Evolutionary conservation across 2,329 filamentous ascomycete species (phyloP), one percentile per base, ranked within the genome.

Genomic region (Clonostachys rhizophaga): DNA sequence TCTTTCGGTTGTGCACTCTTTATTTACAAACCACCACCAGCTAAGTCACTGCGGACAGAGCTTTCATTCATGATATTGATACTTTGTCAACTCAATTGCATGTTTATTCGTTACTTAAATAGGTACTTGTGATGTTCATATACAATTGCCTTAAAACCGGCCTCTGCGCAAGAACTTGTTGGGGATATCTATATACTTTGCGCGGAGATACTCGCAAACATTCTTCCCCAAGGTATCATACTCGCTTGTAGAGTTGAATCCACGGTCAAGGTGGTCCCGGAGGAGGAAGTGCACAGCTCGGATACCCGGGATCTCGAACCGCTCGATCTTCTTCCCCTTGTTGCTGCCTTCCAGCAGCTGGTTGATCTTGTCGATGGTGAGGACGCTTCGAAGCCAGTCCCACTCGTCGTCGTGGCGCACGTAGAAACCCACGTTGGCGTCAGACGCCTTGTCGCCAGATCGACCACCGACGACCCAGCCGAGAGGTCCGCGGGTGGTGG

Each of bases 201-300:
- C 63, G 43, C 69, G 55, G 41, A 74, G 49, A 50, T 70, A 73
- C 60, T 73, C 70, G 44, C 59, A 63, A 34, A 64, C 52, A 49
- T 71, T 70, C 65, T 74, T 75, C 1, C 68, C 70, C 44, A 73
- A 52, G 5, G 64, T 67, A 50, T 73, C 70, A 50, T 70, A 69
- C 11, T 59, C 63, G n/a, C 53, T 59, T 45, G 61, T 66, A 34
- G 65, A 60, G 49, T 68, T 62, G 54, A 64, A 69, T 2, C 67
- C 66, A 5, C 65, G 54, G 52, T 69, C 67, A 10, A 71, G 56
- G 53, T 71, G 68, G 49, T 71, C 68, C 47, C 70, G 63, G 17
- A 73, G 48, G 42, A 72, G 50, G 47, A 65, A 66, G 45, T 66
- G 62, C 33, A 65, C 60, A 16, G 57, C 55, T 3, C 52, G 51